Evolutionary conservation across 768 basidiomycete genomes (phyloP), one percentile per base, ranked within the genome.

Genomic region (Podaxis mareebaensis): DNA sequence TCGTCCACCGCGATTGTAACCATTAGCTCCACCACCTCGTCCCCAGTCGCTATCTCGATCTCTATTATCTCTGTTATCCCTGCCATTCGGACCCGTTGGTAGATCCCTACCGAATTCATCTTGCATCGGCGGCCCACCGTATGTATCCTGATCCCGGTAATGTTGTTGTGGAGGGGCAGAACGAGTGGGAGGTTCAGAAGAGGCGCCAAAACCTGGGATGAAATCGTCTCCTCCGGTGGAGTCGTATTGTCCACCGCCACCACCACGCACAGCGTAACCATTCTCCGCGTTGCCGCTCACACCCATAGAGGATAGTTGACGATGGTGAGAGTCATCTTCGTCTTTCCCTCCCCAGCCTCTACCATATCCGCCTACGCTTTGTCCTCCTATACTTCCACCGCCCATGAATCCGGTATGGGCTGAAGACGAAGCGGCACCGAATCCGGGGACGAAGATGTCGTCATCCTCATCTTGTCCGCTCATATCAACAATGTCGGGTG

Each of bases 401-500:
- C 69, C 68, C 49, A 76, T 4, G 73, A 74, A n/a, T 74, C 76
- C 13, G 72, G 69, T 33, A 74, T 73, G 49, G 75, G 71, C 46
- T 73, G 71, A 46, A 74, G 66, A 57, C 0, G 72, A 76, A 0
- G 75, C 78, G 36, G 78, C 79, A 38, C 86, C 85, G 65, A 94
- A 88, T 6, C 93, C 92, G 30, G 92, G 91, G 0, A 92, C 65
- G 28, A 62, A 63, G 13, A 66, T 51, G 24, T 90, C 91, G 53
- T 91, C 91, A 1, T 90, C 87, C 0, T 89, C 90, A n/a, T 93
- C 90, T 67, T 85, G 76, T 48, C 85, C 80, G 61, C 80, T 77
- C 68, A 75, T 74, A 70, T 87, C 89, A 17, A 75, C 78, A 42
- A 84, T 77, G 68, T 89, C 90, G 0, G 91, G 90, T 12, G 93